phyloP scores from a whole-genome alignment of 1,139 yeast genomes.

The Scheffersomyces insectosa region DNA sequence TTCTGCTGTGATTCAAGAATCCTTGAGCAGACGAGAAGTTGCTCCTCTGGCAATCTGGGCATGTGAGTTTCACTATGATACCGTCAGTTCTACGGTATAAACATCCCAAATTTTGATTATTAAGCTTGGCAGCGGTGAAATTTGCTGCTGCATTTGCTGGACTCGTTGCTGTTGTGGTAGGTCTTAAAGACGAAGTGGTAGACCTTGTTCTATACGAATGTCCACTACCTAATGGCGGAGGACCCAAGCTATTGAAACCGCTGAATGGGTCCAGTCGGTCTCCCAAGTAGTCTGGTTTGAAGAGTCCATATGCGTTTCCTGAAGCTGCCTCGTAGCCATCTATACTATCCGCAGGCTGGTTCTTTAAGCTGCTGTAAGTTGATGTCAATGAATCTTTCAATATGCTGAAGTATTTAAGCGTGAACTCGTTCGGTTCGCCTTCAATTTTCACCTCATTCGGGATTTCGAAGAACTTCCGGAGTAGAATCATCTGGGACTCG shows the following conservation, averaged over 20 bases:
- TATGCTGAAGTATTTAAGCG: constrained; percentile 45
- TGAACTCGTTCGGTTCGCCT: constrained; percentile 52
- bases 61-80: constrained; percentile 62
- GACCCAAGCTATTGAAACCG: constrained; percentile 2
- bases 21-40: constrained; percentile 82
- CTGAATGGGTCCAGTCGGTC: constrained; percentile 4
- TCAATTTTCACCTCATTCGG: constrained; percentile 37
- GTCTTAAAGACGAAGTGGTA: constrained; percentile 51
- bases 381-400: constrained; percentile 37
- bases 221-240: constrained; percentile 5
- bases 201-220: constrained; percentile 50
- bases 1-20: constrained; percentile 71
- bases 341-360: constrained; percentile 5
- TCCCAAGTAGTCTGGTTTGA: constrained; percentile 11
- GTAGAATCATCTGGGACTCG: constrained; percentile 57
- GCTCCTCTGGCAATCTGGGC: constrained; percentile 66
- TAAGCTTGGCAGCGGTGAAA: constrained; percentile 1
- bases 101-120: constrained; percentile 47
- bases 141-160: constrained; percentile 3
- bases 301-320: constrained; percentile 6
- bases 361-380: constrained; percentile 27
- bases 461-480: constrained; percentile 54
- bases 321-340: constrained; percentile 3
- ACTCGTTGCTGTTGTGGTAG: constrained; percentile 16
- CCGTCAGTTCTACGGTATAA: constrained; percentile 74